Evolutionary conservation across 805 yeast species (phyloP), one percentile per base, ranked within the genome.

Genomic region (Wickerhamiella parazyma): DNA sequence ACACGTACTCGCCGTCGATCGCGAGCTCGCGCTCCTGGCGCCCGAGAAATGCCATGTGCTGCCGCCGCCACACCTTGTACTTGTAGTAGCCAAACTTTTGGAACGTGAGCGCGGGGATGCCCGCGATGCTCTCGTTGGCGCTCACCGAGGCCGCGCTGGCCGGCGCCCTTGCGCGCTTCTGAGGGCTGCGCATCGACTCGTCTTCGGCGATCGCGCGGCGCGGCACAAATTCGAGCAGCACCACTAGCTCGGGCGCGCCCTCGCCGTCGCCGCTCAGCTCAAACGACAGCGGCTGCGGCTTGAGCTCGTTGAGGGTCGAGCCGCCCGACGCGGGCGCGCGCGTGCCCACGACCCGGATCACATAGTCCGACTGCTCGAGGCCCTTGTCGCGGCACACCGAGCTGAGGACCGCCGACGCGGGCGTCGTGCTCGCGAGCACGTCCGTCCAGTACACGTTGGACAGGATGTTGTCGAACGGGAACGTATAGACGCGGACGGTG

Each of bases 1-100:
- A 89, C 11, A 89, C 75, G 55, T 85, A 86, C 53, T 85, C 94
- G n/a, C 96, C 97, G 60, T 89, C 97, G 31, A 89, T 74, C 1
- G 91, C 86, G 25, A 89, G 66, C 0, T 86, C 74, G 53, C 91
- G 75, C 53, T 86, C 94, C 48, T 83, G 83, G 43, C 86, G 71
- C 45, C 76, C 76, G 46, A 81, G 74, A 50, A 89, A 77, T 0
- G 93, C 78, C 76, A 80, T 73, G 18, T 86, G 87, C 53, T 87
- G 89, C 47, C 91, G 74, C 54, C 96, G 70, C 82, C 85, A 83
- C 0, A 89, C 94, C 14, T 75, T 78, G 73, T 86, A 89, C 54
- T 81, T 81, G 56, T 79, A 79, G 56, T 85, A 85, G 4, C 84
- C 75, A 3, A 53, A 46, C 10, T 52, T 51, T 45, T 54, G 55